Base-by-base conservation (phyloP, 495 filamentous ascomycete species). In the Talaromyces ruber region DNA sequence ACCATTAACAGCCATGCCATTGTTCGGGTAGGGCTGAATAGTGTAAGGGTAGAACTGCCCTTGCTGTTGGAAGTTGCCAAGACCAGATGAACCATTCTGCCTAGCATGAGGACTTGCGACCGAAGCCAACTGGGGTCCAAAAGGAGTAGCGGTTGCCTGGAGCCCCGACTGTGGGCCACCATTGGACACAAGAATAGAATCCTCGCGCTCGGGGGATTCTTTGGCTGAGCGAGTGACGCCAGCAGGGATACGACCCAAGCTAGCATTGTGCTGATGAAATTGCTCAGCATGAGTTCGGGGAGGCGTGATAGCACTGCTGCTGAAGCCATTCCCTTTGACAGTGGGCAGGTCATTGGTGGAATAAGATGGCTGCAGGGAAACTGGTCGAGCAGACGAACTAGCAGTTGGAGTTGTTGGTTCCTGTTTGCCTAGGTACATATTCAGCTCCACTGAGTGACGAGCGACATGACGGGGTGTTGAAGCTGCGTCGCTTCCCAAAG, bases 271-370 rank as follows among this genome's bases (percentile, higher is more conserved):
- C 59, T 93, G 89, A 60, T 93, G 89, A 62, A 92, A 82, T 69
- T 91, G 86, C 70, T 94, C 88, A 34, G 88, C 85, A 64, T 84
- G 78, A 8, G 86, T 84, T 64, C 86, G 88, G 3, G 79, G 73
- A 18, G 79, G 75, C 3, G 80, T 78, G 62, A 88, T 84, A 43
- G 83, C 79, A 67, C 74, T 68, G 53, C 75, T 74, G 26, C 7
- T n/a, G 69, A 72, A 67, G 39, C 74, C 71, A 69, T 79, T 77
- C 29, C 74, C 85, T 79, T 92, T 94, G 65, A 91, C 77, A 1
- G 92, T 96, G n/a, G 93, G 89, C 4, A 97, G 76, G 67, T 97
- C 94, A 70, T 87, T 90, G 22, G 92, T 87, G 2, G 94, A 97
- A 74, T 90, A 97, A 2, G 93, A 97, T 3, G 89, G 86, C 72